These are phyloP conservation scores for Mycena alexandri DNA, from an alignment of 768 basidiomycete genomes.

Conservation along the genomic window DNA sequence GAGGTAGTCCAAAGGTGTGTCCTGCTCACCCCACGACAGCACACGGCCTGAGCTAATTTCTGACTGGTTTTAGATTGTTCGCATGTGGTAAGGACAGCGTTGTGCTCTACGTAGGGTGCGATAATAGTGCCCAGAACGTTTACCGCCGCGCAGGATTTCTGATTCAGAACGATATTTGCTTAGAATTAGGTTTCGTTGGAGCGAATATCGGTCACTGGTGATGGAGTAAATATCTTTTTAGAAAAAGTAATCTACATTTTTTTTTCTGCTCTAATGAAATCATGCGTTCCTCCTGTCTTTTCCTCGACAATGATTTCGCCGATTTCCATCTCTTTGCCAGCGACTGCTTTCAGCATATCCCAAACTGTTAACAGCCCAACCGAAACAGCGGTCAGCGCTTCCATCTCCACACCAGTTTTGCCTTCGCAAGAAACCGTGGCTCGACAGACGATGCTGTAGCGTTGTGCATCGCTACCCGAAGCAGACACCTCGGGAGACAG, in stretches of 20 bases:
- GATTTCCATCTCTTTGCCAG: conserved; percentile 90
- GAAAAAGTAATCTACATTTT: background rate
- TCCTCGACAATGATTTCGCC: conserved; percentile 70
- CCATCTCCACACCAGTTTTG: conserved; percentile 93
- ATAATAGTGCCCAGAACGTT: conserved; percentile 63
- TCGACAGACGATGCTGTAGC: conserved; percentile 68
- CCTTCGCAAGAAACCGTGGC: conserved; percentile 83
- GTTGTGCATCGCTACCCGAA: conserved; percentile 34
- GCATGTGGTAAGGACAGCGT: conserved; percentile 61
- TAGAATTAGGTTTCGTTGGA: conserved; percentile 67
- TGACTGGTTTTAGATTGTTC: conserved; percentile 51
- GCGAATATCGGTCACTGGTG: conserved; percentile 68
- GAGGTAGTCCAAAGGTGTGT: conserved; percentile 59
- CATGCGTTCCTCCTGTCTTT: conserved; percentile 77
- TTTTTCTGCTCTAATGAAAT: conserved; percentile 61
- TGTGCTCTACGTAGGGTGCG: conserved; percentile 67
- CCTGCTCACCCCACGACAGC: background rate
- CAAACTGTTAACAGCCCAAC: conserved; percentile 86
- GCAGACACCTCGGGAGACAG: conserved; percentile 61
- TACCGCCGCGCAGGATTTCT: conserved; percentile 68
- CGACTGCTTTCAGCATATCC: conserved; percentile 95
- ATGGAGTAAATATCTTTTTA: conserved; percentile 12
- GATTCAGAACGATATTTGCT: conserved; percentile 60
- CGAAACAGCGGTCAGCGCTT: conserved; percentile 88
- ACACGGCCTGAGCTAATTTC: conserved; percentile 29